phyloP scores from a whole-genome alignment of 805 yeast genomes.

The Saccharomycopsis babjevae region DNA sequence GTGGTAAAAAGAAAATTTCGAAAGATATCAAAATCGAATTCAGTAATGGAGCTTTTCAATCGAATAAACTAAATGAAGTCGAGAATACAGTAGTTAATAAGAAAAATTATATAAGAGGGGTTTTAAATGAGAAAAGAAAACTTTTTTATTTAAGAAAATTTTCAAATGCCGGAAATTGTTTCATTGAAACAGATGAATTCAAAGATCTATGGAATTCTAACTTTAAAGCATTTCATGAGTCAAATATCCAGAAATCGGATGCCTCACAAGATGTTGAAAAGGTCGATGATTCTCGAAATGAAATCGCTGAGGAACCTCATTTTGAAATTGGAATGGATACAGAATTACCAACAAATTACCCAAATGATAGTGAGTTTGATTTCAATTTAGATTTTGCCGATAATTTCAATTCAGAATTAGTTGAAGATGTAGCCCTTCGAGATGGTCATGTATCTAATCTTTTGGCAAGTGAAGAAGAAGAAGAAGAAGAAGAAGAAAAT shows the following conservation, averaged over 20 bases:
- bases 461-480: background rate
- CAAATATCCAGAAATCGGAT: background rate
- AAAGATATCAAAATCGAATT: slow-evolving; percentile 21
- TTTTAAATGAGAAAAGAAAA: background rate
- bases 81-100: background rate
- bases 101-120: background rate
- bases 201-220: slow-evolving; percentile 7
- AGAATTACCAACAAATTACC: background rate
- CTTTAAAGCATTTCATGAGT: background rate
- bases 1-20: slow-evolving; percentile 16
- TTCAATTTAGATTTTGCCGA: slow-evolving; percentile 31
- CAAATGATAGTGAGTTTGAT: slow-evolving; percentile 2
- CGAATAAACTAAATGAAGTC: slow-evolving; percentile 17
- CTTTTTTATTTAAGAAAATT: slow-evolving; percentile 10
- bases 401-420: slow-evolving; percentile 30
- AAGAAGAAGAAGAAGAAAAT: background rate
- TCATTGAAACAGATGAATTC: slow-evolving; percentile 1
- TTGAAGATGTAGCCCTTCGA: background rate
- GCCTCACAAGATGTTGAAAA: background rate
- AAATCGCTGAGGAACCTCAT: background rate
- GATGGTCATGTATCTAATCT: background rate
- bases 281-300: background rate
- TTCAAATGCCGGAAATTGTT: slow-evolving; percentile 4
- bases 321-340: background rate
- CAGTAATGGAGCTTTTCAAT: slow-evolving; percentile 21